Evolutionary conservation across 768 basidiomycete species (phyloP).

Genomic region (Rhodotorula paludigena): DNA sequence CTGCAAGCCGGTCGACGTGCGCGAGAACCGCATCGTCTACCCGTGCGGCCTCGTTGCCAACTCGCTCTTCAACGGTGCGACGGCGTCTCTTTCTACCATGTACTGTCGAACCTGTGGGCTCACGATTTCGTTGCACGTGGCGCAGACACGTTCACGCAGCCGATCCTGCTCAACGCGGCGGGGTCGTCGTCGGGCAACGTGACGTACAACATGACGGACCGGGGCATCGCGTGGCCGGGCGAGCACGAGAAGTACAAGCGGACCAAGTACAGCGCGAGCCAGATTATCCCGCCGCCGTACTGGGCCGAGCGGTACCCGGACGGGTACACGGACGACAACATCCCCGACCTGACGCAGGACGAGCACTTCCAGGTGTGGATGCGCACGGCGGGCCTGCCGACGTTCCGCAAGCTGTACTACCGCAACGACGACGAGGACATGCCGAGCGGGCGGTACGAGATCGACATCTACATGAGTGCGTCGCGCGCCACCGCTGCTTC

Average conservation of each 20-base stretch:
- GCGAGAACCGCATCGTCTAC: constrained; percentile 62
- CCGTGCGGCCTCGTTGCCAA: constrained; percentile 98
- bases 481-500: too few relatives aligned
- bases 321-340: constrained; percentile 58
- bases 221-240: constrained; percentile 91
- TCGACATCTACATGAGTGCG: constrained; percentile 76
- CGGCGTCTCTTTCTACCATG: neutral
- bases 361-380: constrained; percentile 97
- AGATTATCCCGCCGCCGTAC: constrained; percentile 86
- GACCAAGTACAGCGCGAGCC: constrained; percentile 60
- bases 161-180: constrained; percentile 57
- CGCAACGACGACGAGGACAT: constrained; percentile 76
- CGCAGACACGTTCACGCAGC: constrained; percentile 71
- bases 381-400: constrained; percentile 93
- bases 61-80: constrained; percentile 87
- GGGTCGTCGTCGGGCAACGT: constrained; percentile 48
- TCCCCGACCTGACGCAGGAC: constrained; percentile 68
- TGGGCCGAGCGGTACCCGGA: constrained; percentile 71
- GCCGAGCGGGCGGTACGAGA: constrained; percentile 65
- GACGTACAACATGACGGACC: constrained; percentile 67
- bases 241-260: constrained; percentile 83
- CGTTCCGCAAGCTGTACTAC: constrained; percentile 91
- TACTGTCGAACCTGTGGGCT: neutral
- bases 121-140: neutral
- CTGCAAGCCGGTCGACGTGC: constrained; percentile 77